Base-by-base conservation (phyloP, 164 flowering plant species). In the Vitis rupestris region DNA sequence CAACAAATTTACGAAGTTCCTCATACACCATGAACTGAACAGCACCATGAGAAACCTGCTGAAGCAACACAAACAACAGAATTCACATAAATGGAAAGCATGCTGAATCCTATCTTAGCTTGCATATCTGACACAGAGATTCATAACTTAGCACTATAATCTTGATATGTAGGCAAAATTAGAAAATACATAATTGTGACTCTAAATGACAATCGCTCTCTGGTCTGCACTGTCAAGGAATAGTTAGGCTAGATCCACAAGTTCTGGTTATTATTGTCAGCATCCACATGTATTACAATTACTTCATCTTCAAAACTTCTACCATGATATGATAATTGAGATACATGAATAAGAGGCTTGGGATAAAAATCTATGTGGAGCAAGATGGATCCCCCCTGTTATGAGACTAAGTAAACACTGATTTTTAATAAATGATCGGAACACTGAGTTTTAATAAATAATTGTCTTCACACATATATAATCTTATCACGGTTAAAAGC, bases 41-140 rank as follows among this genome's bases (percentile, higher is more conserved):
- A 68, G 99, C 97, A 71, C 97, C 99, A 85, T 93, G 99, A 72
- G 99, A 90, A 78, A 96, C 93, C 99, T 96, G 94, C 91, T 82
- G 86, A 76, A 83, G 62, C 70, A 79, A 70, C 64, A 78, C 54
- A 70, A 9, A 70, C 31, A 59, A n/a, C 50, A 65, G 48, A 64
- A 57, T 64, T 54, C 29, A 47, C n/a, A 23, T 15, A 49, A 19
- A 23, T 23, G 37, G 9, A 61, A 54, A 63, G 49, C 62, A 57
- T 16, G n/a, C 0, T 6, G 7, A 37, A 37, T 37, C 44, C 44
- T 37, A 37, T 3, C 44, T 37, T 37, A 37, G 44, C 6, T 37
- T 37, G 44, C 44, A 37, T 37, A 37, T 37, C 0, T 37, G 48
- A 15, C 13, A 19, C 37, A 56, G 9, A 56, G 23, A 63, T 48